Percentiles rank a stretch among this genome's conserved stretches.
Conservation (phyloP, 2,329 filamentous ascomycete species). For the Claviceps digitariae region DNA sequence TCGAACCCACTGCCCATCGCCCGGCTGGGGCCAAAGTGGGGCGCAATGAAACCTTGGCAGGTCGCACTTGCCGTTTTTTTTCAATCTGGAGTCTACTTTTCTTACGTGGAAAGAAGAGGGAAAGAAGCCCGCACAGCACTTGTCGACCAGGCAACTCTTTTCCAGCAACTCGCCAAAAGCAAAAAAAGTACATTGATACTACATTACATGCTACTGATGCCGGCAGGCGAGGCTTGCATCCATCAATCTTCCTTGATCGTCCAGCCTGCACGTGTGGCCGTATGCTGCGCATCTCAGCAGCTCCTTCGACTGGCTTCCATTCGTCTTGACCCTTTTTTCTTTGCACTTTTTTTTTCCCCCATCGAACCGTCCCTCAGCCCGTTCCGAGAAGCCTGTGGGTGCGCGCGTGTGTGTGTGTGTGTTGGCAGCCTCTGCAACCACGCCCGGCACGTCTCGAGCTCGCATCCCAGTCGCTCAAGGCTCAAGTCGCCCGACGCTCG, state of each 20-base stretch:
- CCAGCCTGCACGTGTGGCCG: background rate
- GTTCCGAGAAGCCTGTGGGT: too few relatives aligned
- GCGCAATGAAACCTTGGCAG: background rate
- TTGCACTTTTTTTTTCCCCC: background rate
- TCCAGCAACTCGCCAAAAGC: background rate
- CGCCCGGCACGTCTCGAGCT: background rate
- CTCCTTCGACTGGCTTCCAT: background rate
- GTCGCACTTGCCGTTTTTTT: background rate
- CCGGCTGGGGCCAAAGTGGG: background rate
- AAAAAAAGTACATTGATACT: too few relatives aligned
- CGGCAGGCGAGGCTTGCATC: background rate
- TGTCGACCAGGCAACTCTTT: background rate
- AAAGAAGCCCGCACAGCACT: too few relatives aligned
- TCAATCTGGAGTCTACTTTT: too few relatives aligned
- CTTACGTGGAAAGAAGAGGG: too few relatives aligned
- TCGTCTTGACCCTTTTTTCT: background rate
- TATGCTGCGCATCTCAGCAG: background rate
- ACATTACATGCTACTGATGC: too few relatives aligned
- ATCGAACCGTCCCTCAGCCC: too few relatives aligned
- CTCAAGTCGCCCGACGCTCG: background rate
- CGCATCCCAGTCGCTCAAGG: background rate
- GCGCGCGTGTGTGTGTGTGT: too few relatives aligned
- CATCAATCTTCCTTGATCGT: background rate
- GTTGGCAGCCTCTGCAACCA: slow-evolving; percentile 4
- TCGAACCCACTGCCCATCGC: too few relatives aligned